Base-by-base conservation (phyloP, 148 eudicot species). In the Simmondsia chinensis region DNA sequence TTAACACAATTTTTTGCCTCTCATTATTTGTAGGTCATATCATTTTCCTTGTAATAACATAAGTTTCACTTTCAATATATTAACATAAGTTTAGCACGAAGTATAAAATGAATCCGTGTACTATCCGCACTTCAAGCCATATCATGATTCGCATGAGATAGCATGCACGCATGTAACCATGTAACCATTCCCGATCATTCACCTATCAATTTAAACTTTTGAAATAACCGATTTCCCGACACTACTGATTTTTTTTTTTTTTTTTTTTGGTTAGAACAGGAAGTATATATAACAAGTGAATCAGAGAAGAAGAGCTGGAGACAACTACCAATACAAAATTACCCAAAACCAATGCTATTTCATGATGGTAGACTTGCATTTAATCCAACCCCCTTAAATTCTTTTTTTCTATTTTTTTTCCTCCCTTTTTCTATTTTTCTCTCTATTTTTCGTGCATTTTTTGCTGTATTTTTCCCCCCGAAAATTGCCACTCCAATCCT, bases 341-440 rank as follows among this genome's bases (percentile, higher is more conserved):
- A 76, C 47, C 83, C 84, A 7, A 76, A 73, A 48, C 83, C 79
- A 20, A 31, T 87, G n/a, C 69, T 87, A 36, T 87, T 87, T 46
- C 96, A 87, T 54, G 96, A 87, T 49, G 96, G 96, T 6, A 73
- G 96, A 59, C 46, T 87, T 33, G 91, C 82, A 12, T 65, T 74
- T 14, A 73, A 46, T 43, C 96, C 96, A 28, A 76, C 81, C 22
- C 76, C 73, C 27, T 26, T 16, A 0, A 52, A 71, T 30, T 66
- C 70, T 21, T 46, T 79, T 1, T 20, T 74, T 31, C 63, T 87
- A 68, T 74, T 82, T 31, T 20, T 87, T 31, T 87, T 93, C 93
- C 38, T 76, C 30, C 87, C 96, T 11, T 68, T 79, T 27, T 82
- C 79, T 2, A 28, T 65, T 10, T 2, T 52, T 49, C 65, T 87